These are phyloP conservation scores for Crucibulum laeve DNA, from an alignment of 768 basidiomycete species.

Conservation along the genomic window DNA sequence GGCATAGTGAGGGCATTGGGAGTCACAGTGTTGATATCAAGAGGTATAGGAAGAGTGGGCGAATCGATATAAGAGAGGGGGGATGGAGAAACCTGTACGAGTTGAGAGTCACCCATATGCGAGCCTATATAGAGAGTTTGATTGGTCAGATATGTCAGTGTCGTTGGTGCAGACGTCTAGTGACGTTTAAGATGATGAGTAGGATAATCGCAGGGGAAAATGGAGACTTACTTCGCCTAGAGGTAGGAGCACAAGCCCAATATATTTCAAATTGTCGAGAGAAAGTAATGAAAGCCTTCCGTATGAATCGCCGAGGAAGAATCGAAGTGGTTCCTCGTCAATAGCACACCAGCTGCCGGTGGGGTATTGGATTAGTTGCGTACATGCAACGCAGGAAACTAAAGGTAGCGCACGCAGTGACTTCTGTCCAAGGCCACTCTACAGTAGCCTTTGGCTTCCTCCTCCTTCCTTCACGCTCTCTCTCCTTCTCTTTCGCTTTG, in stretches of 20 bases:
- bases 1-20: constrained; percentile 24
- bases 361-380: constrained; percentile 3
- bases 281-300: constrained; percentile 70
- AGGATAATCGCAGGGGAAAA: not conserved
- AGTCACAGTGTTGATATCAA: constrained; percentile 37
- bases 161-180: constrained; percentile 68
- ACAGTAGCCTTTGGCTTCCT: constrained; percentile 52
- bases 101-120: constrained; percentile 76
- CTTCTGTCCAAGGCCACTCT: constrained; percentile 74
- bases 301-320: constrained; percentile 65
- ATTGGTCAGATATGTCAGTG: constrained; percentile 66
- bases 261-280: constrained; percentile 36
- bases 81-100: constrained; percentile 53
- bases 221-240: constrained; percentile 60
- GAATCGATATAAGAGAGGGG: constrained; percentile 35
- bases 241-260: constrained; percentile 50
- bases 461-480: constrained; percentile 46
- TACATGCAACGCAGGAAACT: not conserved
- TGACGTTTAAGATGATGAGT: not conserved
- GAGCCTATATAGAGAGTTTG: constrained; percentile 78
- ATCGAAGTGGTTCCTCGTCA: constrained; percentile 39
- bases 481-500: constrained; percentile 53
- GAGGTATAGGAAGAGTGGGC: constrained; percentile 50
- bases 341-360: constrained; percentile 48
- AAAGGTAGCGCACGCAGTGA: constrained; percentile 52